Base-by-base conservation (phyloP, 371 early-diverging fungal genomes). In the Nematocida parisii region DNA sequence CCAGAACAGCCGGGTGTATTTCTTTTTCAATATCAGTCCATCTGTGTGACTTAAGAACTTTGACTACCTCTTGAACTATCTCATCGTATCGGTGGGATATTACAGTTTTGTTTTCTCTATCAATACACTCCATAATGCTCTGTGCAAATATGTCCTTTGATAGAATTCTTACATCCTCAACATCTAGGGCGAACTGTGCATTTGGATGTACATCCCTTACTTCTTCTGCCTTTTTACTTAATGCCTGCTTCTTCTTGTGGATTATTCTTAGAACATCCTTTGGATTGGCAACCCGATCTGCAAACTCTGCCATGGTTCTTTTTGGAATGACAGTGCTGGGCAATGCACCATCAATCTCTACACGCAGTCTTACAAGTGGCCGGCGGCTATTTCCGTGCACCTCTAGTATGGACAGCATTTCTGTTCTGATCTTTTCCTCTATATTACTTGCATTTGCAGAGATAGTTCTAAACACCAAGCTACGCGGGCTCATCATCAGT, bases 241-340 rank as follows among this genome's bases (percentile, higher is more conserved):
- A 15, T 20, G 40, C 4, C 24, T 50, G 50, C 52, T 44, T 61
- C 54, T 67, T 70, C 58, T 77, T 85, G 75, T 92, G 89, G 72
- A 90, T 90, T 83, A 95, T 92, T 54, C 90, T 89, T 5, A 97
- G 85, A 57, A 94, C 90, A 68, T 97, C 96, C 47, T 90, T 90
- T 0, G 95, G 93, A 85, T 97, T 97, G n/a, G 96, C 96, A 0
- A 95, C 93, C 9, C 87, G 85, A 22, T 91, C 90, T 6, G 90
- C 90, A 88, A 93, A 94, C 54, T 88, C 85, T 67, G 91, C 90
- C 0, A 94, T 93, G 83, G 95, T 93, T 42, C 91, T 87, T 83
- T 91, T 90, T 4, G 92, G 90, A 82, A 94, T 94, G 84, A 94
- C 90, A 39, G 91, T 90, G 58, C 73, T 89, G 82, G 89, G 92